Evolutionary conservation across 306 rosid genomes (phyloP), one percentile per base, ranked within the genome.

Genomic region (Lathyrus sativus): DNA sequence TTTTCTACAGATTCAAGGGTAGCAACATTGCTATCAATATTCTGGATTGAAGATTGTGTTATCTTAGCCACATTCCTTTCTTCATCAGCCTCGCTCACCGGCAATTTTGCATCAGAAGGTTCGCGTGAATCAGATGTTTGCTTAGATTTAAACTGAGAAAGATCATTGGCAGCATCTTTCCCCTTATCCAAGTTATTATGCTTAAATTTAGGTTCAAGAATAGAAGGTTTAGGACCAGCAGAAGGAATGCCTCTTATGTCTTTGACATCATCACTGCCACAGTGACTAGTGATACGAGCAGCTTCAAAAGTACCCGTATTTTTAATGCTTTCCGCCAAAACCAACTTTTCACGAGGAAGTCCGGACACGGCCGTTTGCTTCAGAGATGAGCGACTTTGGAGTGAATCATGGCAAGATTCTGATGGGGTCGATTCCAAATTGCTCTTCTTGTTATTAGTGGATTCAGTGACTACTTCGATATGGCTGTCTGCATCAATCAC

Each of bases 81-180:
- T 41, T 24, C 73, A 62, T 31, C 71, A 51, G 65, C 78, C 71
- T 73, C 73, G 5, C 76, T 38, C 59, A 46, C 69, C 48, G 28
- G 66, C 41, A 58, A 42, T 66, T 71, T 81, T 63, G 49, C 65
- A 35, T 22, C 67, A 29, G 79, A 56, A 64, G 74, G 68, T 78
- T 81, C 72, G 49, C 18, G 72, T 3, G 78, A 74, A 72, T 74
- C 63, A 61, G 54, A 55, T 53, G 79, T 74, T 75, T 74, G 85
- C 82, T 72, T 75, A 46, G 2, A 33, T 59, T 63, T 62, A 11
- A 37, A 67, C 66, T 50, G 68, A 13, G 67, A 33, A 48, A 33
- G 67, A 8, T 50, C 83, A 57, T 45, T 65, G 57, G 62, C 62
- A 49, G 58, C 71, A 43, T 59, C 66, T 22, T 59, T 46, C 37